Base-by-base conservation (phyloP, 1,139 yeast species). In the Waltiozyma sp. region DNA sequence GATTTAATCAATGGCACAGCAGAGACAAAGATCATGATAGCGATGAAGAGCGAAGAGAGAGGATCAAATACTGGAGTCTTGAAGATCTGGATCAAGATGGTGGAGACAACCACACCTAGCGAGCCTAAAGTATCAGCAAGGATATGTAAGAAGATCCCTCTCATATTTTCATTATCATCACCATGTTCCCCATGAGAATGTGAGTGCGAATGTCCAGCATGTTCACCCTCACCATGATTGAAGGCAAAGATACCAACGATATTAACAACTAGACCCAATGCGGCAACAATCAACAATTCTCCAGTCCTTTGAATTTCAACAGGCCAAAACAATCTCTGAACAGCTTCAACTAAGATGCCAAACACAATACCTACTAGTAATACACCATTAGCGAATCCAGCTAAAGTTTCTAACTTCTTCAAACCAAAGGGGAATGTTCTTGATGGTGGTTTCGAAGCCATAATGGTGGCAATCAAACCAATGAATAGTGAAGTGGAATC, bases 101-200 rank as follows among this genome's bases (percentile, higher is more conserved):
- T 91, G 0, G 97, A 88, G 0, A 86, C 63, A 13, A 93, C 91
- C 21, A 93, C 99, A 6, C 98, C 97, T 0, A 88, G 95, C 0
- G 97, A 89, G 0, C 99, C 98, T 31, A 93, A 67, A 0, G 98
- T 91, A 56, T 91, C 99, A 0, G 99, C 98, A 40, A 91, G 62
- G 38, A 91, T 85, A 55, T 91, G 99, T 38, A 91, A 66, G 54
- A 91, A 91, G 11, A 91, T 87, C 19, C 99, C 99, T 48, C 80
- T 79, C 94, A 91, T 86, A 59, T 91, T 91, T 55, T 89, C 96
- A 58, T 85, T 85, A 2, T 48, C 54, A 11, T 21, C 38, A 3
- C 38, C 38, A 14, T 14, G n/a, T 9, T 15, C 38, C 3, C 52
- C 47, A 44, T 58, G 62, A 18, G 43, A 41, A 45, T 60, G 68